These are phyloP conservation scores for Neurospora sp. DNA, from an alignment of 495 filamentous ascomycete genomes.

Conservation along the genomic window DNA sequence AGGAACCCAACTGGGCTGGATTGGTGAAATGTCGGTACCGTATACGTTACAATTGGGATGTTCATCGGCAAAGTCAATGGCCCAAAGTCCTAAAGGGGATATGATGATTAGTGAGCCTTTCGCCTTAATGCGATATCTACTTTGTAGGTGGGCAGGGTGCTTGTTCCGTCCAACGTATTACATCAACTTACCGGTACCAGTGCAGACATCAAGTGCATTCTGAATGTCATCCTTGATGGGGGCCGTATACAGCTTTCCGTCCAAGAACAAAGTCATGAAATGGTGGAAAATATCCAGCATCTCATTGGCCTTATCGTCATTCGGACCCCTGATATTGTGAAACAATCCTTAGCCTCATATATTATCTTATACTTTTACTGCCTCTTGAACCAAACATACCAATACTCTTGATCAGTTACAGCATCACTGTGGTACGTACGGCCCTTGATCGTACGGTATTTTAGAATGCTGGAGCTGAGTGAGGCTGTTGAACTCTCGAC, in stretches of 20 bases:
- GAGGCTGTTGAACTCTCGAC: constrained; percentile 16
- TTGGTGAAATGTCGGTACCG: constrained; percentile 51
- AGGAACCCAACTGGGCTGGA: constrained; percentile 37
- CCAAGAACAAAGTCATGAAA: constrained; percentile 25
- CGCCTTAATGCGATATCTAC: not conserved
- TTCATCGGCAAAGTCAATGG: constrained; percentile 28
- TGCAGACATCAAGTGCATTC: constrained; percentile 43
- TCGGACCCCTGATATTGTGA: constrained; percentile 17
- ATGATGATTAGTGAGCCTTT: not conserved
- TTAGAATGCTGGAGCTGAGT: constrained; percentile 25
- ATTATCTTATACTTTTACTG: not conserved
- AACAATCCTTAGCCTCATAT: not conserved
- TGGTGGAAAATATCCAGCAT: constrained; percentile 23
- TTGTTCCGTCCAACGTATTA: not conserved
- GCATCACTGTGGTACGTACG: constrained; percentile 20
- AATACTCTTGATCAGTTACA: constrained; percentile 12
- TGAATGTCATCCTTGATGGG: constrained; percentile 29
- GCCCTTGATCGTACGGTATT: constrained; percentile 23
- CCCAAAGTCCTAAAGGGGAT: not conserved
- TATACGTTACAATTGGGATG: constrained; percentile 41
- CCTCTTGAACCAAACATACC: constrained; percentile 6
- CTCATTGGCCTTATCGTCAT: constrained; percentile 25
- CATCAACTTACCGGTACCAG: not conserved
- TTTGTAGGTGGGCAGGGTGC: not conserved
- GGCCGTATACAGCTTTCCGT: constrained; percentile 44